Conservation (phyloP, 2,329 filamentous ascomycete genomes). For the Pseudogymnoascus sp. region DNA sequence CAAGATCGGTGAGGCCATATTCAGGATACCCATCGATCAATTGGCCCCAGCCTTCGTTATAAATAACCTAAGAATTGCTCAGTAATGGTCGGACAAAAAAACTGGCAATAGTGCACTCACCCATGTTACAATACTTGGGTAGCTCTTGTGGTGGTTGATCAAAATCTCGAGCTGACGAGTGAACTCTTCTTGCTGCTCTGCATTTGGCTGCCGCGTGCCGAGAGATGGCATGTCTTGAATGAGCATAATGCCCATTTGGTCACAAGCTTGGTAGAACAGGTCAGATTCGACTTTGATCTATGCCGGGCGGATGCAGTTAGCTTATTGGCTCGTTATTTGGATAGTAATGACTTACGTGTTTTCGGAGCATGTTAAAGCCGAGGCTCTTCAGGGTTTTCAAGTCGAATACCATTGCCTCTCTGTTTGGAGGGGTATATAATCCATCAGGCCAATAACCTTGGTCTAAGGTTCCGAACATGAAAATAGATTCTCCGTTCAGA, state of each 20-base stretch:
- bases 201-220: slow-evolving; percentile 33
- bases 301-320: slow-evolving; percentile 24
- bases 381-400: slow-evolving; percentile 55
- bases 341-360: slow-evolving; percentile 46
- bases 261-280: slow-evolving; percentile 61
- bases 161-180: slow-evolving; percentile 49
- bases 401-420: slow-evolving; percentile 62
- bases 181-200: slow-evolving; percentile 55
- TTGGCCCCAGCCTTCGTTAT: slow-evolving; percentile 69
- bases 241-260: slow-evolving; percentile 53
- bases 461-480: slow-evolving; percentile 61
- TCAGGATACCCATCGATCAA: slow-evolving; percentile 46
- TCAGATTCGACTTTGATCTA: slow-evolving; percentile 59
- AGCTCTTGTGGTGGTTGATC: slow-evolving; percentile 32
- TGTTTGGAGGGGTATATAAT: slow-evolving; percentile 55
- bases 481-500: slow-evolving; percentile 62
- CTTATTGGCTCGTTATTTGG: slow-evolving; percentile 3
- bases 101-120: slow-evolving; percentile 29
- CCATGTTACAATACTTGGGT: slow-evolving; percentile 60
- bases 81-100: not conserved
- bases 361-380: slow-evolving; percentile 64
- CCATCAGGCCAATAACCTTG: slow-evolving; percentile 69
- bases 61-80: slow-evolving; percentile 45
- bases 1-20: slow-evolving; percentile 45
- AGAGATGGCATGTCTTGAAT: slow-evolving; percentile 68